Evolutionary conservation across 2,329 filamentous ascomycete genomes (phyloP), one percentile per base, ranked within the genome.

Genomic region (Penicillium griseofulvum): DNA sequence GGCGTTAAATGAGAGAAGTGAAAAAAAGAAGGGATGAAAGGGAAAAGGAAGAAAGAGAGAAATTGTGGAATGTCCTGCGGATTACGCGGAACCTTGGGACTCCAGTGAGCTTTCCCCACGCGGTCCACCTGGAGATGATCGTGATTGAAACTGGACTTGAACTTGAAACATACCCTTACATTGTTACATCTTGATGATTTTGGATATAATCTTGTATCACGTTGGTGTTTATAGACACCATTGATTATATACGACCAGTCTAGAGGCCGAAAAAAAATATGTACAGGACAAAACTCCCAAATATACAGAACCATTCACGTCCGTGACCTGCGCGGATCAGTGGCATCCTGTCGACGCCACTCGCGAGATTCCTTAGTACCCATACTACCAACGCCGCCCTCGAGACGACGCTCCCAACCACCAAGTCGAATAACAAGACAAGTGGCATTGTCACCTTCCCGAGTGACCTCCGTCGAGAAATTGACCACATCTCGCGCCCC

Each of bases 281-380:
- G 24, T 66, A 68, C 61, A 63, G 29, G 45, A 45, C 29, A 34
- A 14, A 50, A 52, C 11, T 22, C 5, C 28, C 16, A 37, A 17
- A n/a, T 52, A 48, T 50, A 54, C 37, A 53, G 24, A 39, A 37
- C 8, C 36, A 24, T 52, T 73, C 65, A 78, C 56, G 64, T 75
- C 73, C 85, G 85, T 57, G 87, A 83, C 62, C 87, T 82, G 68
- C 92, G 83, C 42, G 92, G 92, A 79, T 96, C 89, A 60, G 84
- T 78, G 5, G 93, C 91, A 72, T 97, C 91, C 47, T 85, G 81
- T 68, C 83, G 86, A 72, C 91, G 85, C 75, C 87, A 92, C 64
- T 96, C 91, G 57, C 94, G 83, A 70, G 92, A 85, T 80, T 97
- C 93, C 77, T 91, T 96, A 5, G 93, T 97, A 3, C 91, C 90